A percentile compares a stretch with the other conserved stretches of the same genome.
Evolutionary conservation across 768 basidiomycete genomes (phyloP).

Genomic region (Russula lepida): DNA sequence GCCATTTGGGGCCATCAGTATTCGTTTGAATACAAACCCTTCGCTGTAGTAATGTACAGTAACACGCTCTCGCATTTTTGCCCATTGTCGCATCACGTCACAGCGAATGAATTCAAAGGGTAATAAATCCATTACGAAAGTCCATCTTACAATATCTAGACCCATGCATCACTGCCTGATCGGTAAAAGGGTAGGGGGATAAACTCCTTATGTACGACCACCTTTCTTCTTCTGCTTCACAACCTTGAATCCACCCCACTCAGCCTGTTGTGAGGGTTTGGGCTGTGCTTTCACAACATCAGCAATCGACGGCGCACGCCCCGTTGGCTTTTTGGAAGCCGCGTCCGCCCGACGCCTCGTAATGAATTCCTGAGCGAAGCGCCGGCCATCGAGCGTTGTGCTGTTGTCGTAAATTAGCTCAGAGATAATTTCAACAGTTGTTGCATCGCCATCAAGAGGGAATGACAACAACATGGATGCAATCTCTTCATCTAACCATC

Average conservation of each 20-base stretch:
- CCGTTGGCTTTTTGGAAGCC: slow-evolving; percentile 38
- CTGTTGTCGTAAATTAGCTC: slow-evolving; percentile 93
- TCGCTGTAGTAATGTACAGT: neutral
- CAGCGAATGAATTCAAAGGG: neutral
- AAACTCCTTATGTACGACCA: slow-evolving; percentile 38
- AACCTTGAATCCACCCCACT: slow-evolving; percentile 88
- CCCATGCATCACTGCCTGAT: neutral
- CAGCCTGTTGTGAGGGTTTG: slow-evolving; percentile 56
- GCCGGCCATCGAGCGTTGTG: slow-evolving; percentile 87
- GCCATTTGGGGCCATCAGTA: no score
- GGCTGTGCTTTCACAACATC: slow-evolving; percentile 89
- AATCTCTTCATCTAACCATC: slow-evolving; percentile 79
- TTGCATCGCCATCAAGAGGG: slow-evolving; percentile 79
- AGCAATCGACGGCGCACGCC: slow-evolving; percentile 65
- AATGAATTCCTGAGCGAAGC: slow-evolving; percentile 91
- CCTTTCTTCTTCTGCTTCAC: slow-evolving; percentile 95
- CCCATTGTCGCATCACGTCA: neutral
- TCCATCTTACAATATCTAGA: neutral
- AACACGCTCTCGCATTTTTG: neutral
- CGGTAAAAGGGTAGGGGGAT: neutral
- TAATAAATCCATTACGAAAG: slow-evolving; percentile 5
- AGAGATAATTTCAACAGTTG: slow-evolving; percentile 84
- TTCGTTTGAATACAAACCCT: neutral
- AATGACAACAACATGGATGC: slow-evolving; percentile 92
- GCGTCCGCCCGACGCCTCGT: slow-evolving; percentile 81